Evolutionary conservation across 176 grass and related monocot species (phyloP), one percentile per base, ranked within the genome.

Genomic region (Poa pratensis): DNA sequence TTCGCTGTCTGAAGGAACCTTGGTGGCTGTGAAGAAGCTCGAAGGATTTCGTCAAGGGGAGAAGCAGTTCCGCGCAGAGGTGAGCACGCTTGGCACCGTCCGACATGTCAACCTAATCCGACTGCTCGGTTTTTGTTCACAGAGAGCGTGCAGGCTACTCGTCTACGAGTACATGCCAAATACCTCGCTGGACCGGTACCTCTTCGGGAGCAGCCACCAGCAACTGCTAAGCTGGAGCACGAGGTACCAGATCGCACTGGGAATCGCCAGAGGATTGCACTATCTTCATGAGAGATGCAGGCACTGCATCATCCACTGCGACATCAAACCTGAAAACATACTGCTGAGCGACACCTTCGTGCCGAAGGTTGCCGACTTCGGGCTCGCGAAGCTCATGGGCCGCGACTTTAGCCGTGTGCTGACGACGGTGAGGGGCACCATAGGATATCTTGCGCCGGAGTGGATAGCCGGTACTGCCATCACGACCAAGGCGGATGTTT

Each of bases 311-410:
- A 90, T 92, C 16, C 90, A 95, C 86, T 90, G 90, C 55, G 93
- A 91, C 83, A 53, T 95, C 66, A 92, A 95, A 76, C 93, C 90
- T 17, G 93, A 95, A 66, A 95, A 95, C 87, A 95, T 95, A 32
- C 61, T 91, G 3, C n/a, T 95, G 5, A 81, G 88, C n/a, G 76
- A 24, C 5, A 5, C 5, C 6, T 65, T 91, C 5, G 45, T 81
- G 2, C 69, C 92, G 2, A 91, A 94, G 42, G 42, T 94, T 7
- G 72, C 89, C 0, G 86, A 94, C 85, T 94, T 91, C 67, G 92
- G 92, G 24, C 64, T 82, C 19, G 85, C 80, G 0, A 84, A 91
- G 68, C 82, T 91, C 23, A 5, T 94, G 0, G 86, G 69, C 6
- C 72, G 68, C 15, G 73, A 94, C 16, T 88, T 86, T 68, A 94